These are phyloP conservation scores for Paramecium biaurelia DNA, from an alignment of 73 alveolate species.

Conservation along the genomic window DNA sequence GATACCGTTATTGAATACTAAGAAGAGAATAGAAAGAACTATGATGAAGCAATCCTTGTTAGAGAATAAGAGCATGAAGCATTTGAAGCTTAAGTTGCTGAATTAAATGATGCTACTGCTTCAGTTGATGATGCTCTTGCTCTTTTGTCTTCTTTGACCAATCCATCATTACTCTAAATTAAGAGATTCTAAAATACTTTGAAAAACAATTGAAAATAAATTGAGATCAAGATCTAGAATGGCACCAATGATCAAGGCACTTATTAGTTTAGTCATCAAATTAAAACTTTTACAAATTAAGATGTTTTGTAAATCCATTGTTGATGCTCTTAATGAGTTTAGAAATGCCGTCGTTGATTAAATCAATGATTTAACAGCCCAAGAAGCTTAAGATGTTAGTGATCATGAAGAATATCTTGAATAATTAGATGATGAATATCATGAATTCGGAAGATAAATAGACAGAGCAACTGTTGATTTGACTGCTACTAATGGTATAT, in stretches of 20 bases:
- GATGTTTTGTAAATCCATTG: not conserved
- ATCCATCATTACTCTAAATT: conserved; percentile 41
- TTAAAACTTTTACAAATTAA: no score
- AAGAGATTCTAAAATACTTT: conserved; percentile 46
- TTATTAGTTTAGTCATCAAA: conserved; percentile 27
- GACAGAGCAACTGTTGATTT: conserved; percentile 15
- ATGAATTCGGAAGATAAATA: conserved; percentile 35
- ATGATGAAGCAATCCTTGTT: conserved; percentile 7
- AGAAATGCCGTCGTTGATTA: conserved; percentile 39
- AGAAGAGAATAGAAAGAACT: conserved; percentile 46
- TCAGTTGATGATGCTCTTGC: conserved; percentile 42
- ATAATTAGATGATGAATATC: conserved; percentile 26
- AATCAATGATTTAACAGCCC: conserved; percentile 43
- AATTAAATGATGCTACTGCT: conserved; percentile 24
- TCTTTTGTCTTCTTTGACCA: not conserved
- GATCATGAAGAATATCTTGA: conserved; percentile 46
- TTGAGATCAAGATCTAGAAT: conserved; percentile 41
- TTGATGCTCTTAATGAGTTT: conserved; percentile 39
- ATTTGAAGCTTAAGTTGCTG: not conserved
- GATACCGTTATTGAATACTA: not conserved
- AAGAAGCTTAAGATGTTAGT: conserved; percentile 43
- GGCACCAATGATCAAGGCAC: conserved; percentile 54
- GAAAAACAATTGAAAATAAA: not conserved
- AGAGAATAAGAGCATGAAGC: conserved; percentile 43
- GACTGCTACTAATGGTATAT: conserved; percentile 32